Evolutionary conservation across 192 early-diverging fungal genomes (phyloP).

Genomic region (Coemansia sp.): DNA sequence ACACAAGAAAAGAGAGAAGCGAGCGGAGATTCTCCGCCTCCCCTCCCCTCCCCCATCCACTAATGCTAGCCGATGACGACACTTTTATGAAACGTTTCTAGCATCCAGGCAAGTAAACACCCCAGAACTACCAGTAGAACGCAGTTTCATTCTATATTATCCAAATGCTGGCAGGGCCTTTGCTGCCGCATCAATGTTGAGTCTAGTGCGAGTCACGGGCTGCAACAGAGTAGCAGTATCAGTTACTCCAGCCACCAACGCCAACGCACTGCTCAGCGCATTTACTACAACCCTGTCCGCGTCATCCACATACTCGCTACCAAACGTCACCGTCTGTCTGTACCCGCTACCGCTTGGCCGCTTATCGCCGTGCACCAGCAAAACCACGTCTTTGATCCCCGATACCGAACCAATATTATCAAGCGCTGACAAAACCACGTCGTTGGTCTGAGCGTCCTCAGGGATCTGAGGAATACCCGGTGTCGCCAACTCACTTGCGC

Average conservation of each 20-base stretch:
- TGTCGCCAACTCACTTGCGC: background rate
- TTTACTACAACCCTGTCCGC: slow-evolving; percentile 19
- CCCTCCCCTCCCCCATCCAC: background rate
- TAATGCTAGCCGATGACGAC: slow-evolving; percentile 12
- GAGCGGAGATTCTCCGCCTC: background rate
- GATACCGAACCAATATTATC: slow-evolving; percentile 23
- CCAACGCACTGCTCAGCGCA: slow-evolving; percentile 19
- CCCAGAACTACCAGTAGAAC: background rate
- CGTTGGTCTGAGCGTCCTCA: slow-evolving; percentile 24
- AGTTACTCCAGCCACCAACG: background rate
- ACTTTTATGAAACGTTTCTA: background rate
- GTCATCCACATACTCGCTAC: slow-evolving; percentile 36
- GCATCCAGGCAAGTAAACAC: background rate
- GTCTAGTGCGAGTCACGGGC: slow-evolving; percentile 22
- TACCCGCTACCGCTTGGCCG: slow-evolving; percentile 41
- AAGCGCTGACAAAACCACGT: slow-evolving; percentile 33
- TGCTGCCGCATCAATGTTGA: slow-evolving; percentile 26
- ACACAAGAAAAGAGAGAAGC: background rate
- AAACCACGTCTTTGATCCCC: slow-evolving; percentile 13
- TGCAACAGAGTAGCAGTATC: background rate
- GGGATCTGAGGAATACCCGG: slow-evolving; percentile 8
- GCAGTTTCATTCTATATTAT: background rate
- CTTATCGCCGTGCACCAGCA: slow-evolving; percentile 40
- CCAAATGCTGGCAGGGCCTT: slow-evolving; percentile 27
- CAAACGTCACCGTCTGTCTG: slow-evolving; percentile 37